Evolutionary conservation across 2,329 filamentous ascomycete species (phyloP).

Genomic region (Chrysosporium keratinophilum): DNA sequence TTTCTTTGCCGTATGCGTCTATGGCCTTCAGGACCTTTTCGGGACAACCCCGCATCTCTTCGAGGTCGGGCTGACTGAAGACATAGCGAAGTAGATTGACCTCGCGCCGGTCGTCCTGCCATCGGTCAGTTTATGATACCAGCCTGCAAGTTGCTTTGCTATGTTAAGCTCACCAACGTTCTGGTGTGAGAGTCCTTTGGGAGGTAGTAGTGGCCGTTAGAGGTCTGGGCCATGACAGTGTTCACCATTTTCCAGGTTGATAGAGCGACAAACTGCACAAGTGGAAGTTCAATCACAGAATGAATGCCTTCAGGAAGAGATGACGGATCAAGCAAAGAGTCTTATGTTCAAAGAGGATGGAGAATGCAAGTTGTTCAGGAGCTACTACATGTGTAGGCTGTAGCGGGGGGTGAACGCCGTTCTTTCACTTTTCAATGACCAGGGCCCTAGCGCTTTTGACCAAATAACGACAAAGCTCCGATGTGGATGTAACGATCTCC

Average conservation of each 20-base stretch:
- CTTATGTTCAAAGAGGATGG: too few relatives aligned
- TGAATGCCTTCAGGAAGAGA: too few relatives aligned
- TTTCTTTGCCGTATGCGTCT: constrained; percentile 55
- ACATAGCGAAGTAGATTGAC: constrained; percentile 62
- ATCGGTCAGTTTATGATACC: background rate
- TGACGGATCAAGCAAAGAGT: too few relatives aligned
- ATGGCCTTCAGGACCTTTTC: constrained; percentile 56
- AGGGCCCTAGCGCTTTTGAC: too few relatives aligned
- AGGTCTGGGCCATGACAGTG: background rate
- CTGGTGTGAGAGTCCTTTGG: background rate
- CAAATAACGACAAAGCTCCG: too few relatives aligned
- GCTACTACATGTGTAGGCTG: too few relatives aligned
- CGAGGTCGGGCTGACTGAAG: constrained; percentile 50
- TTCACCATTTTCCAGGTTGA: background rate
- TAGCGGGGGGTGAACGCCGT: too few relatives aligned
- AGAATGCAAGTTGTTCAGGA: too few relatives aligned
- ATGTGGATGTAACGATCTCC: too few relatives aligned
- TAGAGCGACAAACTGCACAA: background rate
- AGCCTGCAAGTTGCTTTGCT: background rate
- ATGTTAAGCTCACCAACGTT: background rate
- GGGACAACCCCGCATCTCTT: constrained; percentile 55
- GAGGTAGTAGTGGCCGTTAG: background rate
- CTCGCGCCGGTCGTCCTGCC: constrained; percentile 58
- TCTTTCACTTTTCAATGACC: too few relatives aligned
- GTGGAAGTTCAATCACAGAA: background rate